A percentile compares a stretch with the other conserved stretches of the same genome.
phyloP scores from a whole-genome alignment of 2,329 filamentous ascomycete species.

The Rhinocladiella similis region DNA sequence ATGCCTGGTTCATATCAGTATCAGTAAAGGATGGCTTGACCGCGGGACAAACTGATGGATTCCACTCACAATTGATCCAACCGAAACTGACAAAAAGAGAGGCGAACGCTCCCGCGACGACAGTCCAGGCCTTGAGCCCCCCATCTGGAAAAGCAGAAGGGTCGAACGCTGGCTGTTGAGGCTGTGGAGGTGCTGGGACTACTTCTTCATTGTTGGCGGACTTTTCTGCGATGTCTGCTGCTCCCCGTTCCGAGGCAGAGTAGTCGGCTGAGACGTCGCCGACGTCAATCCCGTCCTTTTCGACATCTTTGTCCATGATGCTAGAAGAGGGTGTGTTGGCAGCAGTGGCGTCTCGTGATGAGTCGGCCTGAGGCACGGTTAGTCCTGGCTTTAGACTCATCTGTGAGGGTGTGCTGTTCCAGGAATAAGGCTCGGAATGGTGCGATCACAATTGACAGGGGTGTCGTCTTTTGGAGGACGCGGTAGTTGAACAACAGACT shows the following conservation, averaged over 20 bases:
- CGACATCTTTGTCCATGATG: conserved; percentile 9
- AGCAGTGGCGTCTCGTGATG: neutral
- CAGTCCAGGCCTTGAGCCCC: conserved; percentile 43
- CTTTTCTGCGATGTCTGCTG: neutral
- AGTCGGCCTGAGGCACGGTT: neutral
- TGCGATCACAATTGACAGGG: no score
- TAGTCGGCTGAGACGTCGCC: neutral
- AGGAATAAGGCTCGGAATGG: no score
- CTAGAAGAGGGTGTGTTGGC: neutral
- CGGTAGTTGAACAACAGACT: no score
- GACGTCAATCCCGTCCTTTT: conserved; percentile 1
- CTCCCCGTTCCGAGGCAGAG: conserved; percentile 1
- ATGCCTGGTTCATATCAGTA: conserved; percentile 32
- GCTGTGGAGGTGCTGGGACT: neutral
- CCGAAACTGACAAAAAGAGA: conserved; percentile 44
- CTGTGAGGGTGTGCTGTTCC: neutral
- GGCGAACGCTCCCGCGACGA: conserved; percentile 45
- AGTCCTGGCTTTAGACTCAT: neutral
- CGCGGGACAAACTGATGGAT: neutral
- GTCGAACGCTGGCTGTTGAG: conserved; percentile 21
- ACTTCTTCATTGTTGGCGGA: conserved; percentile 2
- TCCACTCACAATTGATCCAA: conserved; percentile 34
- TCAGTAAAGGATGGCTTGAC: conserved; percentile 4
- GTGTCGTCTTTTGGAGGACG: no score
- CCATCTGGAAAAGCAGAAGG: conserved; percentile 40